These are phyloP conservation scores for Trametes punicea DNA, from an alignment of 768 basidiomycete species.

Conservation along the genomic window DNA sequence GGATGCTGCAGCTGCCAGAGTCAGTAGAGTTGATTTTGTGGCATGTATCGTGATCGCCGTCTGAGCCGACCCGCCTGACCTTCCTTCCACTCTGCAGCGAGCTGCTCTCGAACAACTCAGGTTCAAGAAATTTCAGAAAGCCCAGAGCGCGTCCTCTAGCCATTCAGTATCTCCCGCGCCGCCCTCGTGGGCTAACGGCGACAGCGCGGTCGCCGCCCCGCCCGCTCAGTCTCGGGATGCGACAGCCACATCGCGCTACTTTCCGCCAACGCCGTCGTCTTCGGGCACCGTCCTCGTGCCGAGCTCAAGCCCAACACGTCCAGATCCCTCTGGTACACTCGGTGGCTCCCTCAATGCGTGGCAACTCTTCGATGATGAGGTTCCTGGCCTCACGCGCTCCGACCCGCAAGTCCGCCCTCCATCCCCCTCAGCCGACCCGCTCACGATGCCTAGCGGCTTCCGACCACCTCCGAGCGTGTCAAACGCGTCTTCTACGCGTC, in stretches of 20 bases:
- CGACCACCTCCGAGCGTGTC: slow-evolving; percentile 37
- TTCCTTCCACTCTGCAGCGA: slow-evolving; percentile 32
- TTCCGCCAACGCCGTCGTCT: slow-evolving; percentile 46
- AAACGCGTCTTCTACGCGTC: slow-evolving; percentile 56
- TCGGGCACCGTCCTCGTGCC: slow-evolving; percentile 67
- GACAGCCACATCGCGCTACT: slow-evolving; percentile 60
- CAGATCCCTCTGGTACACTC: slow-evolving; percentile 38
- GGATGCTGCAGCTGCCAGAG: slow-evolving; percentile 48
- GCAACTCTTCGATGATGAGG: slow-evolving; percentile 40
- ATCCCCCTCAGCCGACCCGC: slow-evolving; percentile 42
- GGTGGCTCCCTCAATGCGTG: slow-evolving; percentile 38
- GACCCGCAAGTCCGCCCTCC: slow-evolving; percentile 37
- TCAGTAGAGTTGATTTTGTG: slow-evolving; percentile 34
- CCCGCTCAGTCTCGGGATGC: slow-evolving; percentile 76
- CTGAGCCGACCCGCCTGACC: slow-evolving; percentile 19
- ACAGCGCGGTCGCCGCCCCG: slow-evolving; percentile 31
- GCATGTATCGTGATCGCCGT: slow-evolving; percentile 14
- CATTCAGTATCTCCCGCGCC: slow-evolving; percentile 23
- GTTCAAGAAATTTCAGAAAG: slow-evolving; percentile 42
- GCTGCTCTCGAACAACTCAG: slow-evolving; percentile 43
- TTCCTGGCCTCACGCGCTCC: slow-evolving; percentile 37
- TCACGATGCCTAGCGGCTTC: slow-evolving; percentile 60
- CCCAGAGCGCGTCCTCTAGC: slow-evolving; percentile 24
- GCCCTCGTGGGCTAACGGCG: slow-evolving; percentile 18
- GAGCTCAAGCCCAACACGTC: slow-evolving; percentile 62